A percentile compares a stretch with the other conserved stretches of the same genome.
These are phyloP conservation scores for Cryptococcus sp. DNA, from an alignment of 1,284 basidiomycete species.

Conservation along the genomic window DNA sequence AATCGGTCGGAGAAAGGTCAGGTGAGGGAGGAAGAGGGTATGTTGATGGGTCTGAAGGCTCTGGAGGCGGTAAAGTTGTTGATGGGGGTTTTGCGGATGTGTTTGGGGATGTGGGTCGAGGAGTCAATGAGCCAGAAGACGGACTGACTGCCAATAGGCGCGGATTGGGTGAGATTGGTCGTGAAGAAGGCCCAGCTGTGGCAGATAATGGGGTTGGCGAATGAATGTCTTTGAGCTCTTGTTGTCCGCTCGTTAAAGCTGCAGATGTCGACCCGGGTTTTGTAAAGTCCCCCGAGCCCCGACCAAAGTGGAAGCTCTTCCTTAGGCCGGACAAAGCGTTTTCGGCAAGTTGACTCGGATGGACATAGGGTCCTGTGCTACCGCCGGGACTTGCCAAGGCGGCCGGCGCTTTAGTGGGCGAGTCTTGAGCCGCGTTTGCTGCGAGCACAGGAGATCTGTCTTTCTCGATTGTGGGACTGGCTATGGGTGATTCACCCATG, in stretches of 20 bases:
- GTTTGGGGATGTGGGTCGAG: conserved; percentile 12
- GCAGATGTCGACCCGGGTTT: conserved; percentile 1
- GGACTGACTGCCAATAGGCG: conserved; percentile 13
- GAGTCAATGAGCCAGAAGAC: conserved; percentile 17
- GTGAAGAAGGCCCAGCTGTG: conserved; percentile 6
- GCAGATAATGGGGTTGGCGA: conserved; percentile 13
- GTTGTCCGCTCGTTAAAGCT: neutral
- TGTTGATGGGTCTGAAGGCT: conserved; percentile 33
- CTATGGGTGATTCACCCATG: neutral
- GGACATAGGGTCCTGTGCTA: conserved; percentile 7
- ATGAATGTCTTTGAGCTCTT: conserved; percentile 32
- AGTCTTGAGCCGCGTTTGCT: too few species aligned
- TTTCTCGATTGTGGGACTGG: neutral
- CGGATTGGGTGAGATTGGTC: conserved; percentile 18
- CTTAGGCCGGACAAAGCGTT: conserved; percentile 40
- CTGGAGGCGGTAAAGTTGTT: conserved; percentile 17
- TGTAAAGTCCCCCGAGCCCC: conserved; percentile 12
- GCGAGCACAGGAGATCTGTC: conserved; percentile 8
- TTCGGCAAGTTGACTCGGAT: conserved; percentile 36
- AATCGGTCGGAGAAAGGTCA: conserved; percentile 5
- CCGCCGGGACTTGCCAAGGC: too few species aligned
- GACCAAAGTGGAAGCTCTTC: conserved; percentile 34
- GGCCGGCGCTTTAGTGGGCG: too few species aligned
- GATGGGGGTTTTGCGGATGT: neutral
- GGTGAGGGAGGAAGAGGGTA: conserved; percentile 40